These are phyloP conservation scores for Brassica rapa DNA, from an alignment of 345 rosid genomes.

Conservation along the genomic window DNA sequence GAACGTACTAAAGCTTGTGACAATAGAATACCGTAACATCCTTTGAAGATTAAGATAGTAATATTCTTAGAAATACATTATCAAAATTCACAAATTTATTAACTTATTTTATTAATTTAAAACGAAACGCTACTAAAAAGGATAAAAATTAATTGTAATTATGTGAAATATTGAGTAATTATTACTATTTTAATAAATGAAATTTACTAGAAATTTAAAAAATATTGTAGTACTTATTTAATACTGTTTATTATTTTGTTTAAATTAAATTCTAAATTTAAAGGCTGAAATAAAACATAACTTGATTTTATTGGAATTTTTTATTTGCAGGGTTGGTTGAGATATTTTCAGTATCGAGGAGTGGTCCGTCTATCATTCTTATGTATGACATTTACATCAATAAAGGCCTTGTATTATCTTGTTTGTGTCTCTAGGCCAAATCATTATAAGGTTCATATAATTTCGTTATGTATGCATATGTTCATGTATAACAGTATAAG, in stretches of 20 bases:
- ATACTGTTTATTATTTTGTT: not conserved
- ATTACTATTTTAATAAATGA: not conserved
- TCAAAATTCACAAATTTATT: not conserved
- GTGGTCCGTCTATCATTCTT: not conserved
- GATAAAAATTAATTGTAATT: not conserved
- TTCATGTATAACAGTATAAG: not conserved
- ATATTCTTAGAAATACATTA: not conserved
- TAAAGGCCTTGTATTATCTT: constrained; percentile 16
- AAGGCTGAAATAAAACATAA: not conserved
- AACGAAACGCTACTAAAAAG: not conserved
- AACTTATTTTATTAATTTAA: not conserved
- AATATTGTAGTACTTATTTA: not conserved
- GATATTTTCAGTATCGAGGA: not conserved
- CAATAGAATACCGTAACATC: not conserved
- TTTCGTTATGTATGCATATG: not conserved
- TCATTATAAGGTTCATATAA: constrained; percentile 7
- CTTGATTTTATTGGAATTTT: not conserved
- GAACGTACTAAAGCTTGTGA: not conserved
- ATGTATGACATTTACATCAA: constrained; percentile 6
- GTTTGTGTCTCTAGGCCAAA: constrained; percentile 13
- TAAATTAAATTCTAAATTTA: not conserved
- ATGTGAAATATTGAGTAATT: not conserved
- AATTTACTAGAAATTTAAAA: not conserved
- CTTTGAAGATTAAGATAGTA: not conserved
- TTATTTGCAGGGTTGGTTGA: constrained; percentile 33